Conservation (phyloP, 805 yeast genomes). For the Lipomyces oligophaga region DNA sequence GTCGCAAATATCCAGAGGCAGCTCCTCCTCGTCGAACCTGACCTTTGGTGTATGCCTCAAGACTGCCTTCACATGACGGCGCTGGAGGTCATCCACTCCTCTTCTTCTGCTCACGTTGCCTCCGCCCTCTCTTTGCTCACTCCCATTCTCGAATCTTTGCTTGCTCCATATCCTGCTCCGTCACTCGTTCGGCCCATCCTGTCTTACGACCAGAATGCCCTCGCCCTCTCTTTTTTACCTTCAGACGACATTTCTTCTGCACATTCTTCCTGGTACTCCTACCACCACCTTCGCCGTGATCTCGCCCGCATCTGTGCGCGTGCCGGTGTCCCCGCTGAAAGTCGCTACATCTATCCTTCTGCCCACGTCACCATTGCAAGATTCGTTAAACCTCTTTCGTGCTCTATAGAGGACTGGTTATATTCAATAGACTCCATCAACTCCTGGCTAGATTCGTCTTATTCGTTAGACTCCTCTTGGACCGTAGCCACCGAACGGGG, state of each 20-base stretch:
- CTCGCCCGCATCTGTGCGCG: slow-evolving; percentile 10
- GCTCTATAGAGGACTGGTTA: slow-evolving; percentile 17
- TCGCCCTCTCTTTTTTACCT: slow-evolving; percentile 25
- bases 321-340: slow-evolving; percentile 19
- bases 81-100: slow-evolving; percentile 25
- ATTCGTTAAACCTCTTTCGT: slow-evolving; percentile 16
- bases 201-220: slow-evolving; percentile 22
- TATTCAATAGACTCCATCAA: slow-evolving; percentile 23
- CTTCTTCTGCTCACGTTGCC: slow-evolving; percentile 9
- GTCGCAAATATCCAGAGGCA: slow-evolving; percentile 11
- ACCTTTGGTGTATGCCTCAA: slow-evolving; percentile 30
- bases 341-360: slow-evolving; percentile 29
- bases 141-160: slow-evolving; percentile 11
- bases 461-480: slow-evolving; percentile 8
- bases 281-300: slow-evolving; percentile 26
- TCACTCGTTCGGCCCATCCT: slow-evolving; percentile 21
- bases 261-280: slow-evolving; percentile 18
- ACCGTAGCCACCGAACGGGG: slow-evolving; percentile 25
- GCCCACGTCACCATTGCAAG: slow-evolving; percentile 32
- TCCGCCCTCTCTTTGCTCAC: neutral
- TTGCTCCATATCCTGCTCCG: slow-evolving; percentile 23
- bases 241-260: neutral
- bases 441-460: slow-evolving; percentile 8
- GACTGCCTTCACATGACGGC: slow-evolving; percentile 28
- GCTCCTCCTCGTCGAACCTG: slow-evolving; percentile 14